Evolutionary conservation across 371 early-diverging fungal genomes (phyloP).

Genomic region (Chytridium lagenaria): DNA sequence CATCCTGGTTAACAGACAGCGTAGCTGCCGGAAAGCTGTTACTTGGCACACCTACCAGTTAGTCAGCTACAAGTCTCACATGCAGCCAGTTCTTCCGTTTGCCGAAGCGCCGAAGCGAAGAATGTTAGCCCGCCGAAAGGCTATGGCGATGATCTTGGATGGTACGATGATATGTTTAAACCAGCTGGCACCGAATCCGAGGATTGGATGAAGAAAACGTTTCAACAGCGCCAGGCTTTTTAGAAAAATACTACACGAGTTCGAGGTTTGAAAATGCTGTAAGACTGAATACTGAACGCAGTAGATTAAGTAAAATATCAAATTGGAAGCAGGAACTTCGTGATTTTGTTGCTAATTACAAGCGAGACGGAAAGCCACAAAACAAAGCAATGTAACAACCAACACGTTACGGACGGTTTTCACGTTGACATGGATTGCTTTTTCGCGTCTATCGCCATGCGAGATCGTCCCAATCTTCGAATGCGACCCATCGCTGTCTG

Average conservation of each 20-base stretch:
- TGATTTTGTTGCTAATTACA: conserved; percentile 39
- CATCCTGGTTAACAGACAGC: conserved; percentile 80
- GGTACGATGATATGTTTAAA: background rate
- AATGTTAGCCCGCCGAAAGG: background rate
- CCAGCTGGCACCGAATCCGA: conserved; percentile 8
- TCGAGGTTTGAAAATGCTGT: conserved; percentile 63
- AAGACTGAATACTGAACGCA: background rate
- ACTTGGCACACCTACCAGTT: conserved; percentile 72
- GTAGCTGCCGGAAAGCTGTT: conserved; percentile 61
- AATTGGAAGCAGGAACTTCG: conserved; percentile 80
- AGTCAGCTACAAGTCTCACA: conserved; percentile 20
- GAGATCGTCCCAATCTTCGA: conserved; percentile 67
- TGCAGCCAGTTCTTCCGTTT: conserved; percentile 22
- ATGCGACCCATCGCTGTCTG: conserved; percentile 66
- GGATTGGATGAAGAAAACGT: conserved; percentile 35
- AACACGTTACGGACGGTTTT: conserved; percentile 54
- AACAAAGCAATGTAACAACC: conserved; percentile 52
- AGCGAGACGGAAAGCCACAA: conserved; percentile 39
- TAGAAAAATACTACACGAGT: conserved; percentile 74
- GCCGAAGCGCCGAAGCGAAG: background rate
- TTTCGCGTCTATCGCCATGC: conserved; percentile 79
- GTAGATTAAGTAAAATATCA: conserved; percentile 67
- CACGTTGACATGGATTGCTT: conserved; percentile 96
- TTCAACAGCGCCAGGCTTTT: conserved; percentile 66
- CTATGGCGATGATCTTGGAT: background rate